These are phyloP conservation scores for Cenchrus fungigraminus DNA, from an alignment of 176 grass and related monocot species.

Conservation along the genomic window DNA sequence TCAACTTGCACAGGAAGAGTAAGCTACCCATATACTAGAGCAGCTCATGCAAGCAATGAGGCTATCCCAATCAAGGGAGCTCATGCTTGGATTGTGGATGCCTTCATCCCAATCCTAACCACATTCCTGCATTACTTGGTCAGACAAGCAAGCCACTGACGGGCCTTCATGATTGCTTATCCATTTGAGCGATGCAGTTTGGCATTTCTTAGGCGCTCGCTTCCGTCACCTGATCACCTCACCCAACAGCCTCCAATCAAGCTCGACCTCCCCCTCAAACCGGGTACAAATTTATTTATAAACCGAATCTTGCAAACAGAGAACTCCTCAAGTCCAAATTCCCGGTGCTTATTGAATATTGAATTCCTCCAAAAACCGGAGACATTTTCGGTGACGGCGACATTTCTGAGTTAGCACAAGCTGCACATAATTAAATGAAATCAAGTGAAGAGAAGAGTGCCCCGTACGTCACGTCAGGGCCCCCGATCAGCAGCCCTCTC, in stretches of 20 bases:
- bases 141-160: conserved; percentile 28
- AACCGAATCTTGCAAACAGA: conserved; percentile 34
- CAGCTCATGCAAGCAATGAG: conserved; percentile 28
- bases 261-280: not conserved
- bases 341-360: not conserved
- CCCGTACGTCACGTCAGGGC: conserved; percentile 48
- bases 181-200: conserved; percentile 35
- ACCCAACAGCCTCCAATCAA: conserved; percentile 1
- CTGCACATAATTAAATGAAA: not conserved
- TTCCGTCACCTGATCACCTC: conserved; percentile 15
- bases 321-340: conserved; percentile 13
- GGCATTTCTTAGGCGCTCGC: conserved; percentile 25
- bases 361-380: not conserved
- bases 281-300: too few relatives aligned
- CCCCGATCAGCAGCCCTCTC: not conserved
- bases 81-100: conserved; percentile 9
- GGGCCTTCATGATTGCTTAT: conserved; percentile 39
- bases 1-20: conserved; percentile 2
- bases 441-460: conserved; percentile 15
- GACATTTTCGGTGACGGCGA: not conserved
- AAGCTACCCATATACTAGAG: not conserved
- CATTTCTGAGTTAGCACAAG: conserved; percentile 20
- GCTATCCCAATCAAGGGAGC: conserved; percentile 19
- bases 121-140: conserved; percentile 39
- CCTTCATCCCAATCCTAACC: conserved; percentile 40